Percentiles rank a stretch among this genome's conserved stretches.
These are phyloP conservation scores for Rhodotorula sp. DNA, from an alignment of 1,284 basidiomycete genomes.

Conservation along the genomic window DNA sequence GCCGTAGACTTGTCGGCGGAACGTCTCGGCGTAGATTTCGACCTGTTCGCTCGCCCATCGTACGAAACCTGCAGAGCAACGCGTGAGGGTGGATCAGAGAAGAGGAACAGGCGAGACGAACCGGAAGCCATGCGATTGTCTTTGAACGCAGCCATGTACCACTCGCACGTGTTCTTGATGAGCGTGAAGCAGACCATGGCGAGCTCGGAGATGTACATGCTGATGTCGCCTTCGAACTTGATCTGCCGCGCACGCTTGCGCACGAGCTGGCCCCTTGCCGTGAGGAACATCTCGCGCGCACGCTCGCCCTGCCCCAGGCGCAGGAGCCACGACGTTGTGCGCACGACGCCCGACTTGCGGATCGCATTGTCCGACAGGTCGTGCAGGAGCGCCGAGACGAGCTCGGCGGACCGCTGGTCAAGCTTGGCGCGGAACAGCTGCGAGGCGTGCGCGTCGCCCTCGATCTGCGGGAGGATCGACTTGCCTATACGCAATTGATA, in stretches of 20 bases:
- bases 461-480: slow-evolving; percentile 37
- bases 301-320: slow-evolving; percentile 75
- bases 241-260: slow-evolving; percentile 77
- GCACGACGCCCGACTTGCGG: slow-evolving; percentile 73
- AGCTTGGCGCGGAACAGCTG: slow-evolving; percentile 58
- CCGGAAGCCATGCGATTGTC: slow-evolving; percentile 91
- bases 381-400: slow-evolving; percentile 70
- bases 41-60: slow-evolving; percentile 91
- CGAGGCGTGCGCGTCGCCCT: slow-evolving; percentile 53
- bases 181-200: slow-evolving; percentile 81
- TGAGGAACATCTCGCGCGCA: slow-evolving; percentile 79
- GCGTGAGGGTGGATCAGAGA: neutral
- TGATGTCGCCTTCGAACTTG: slow-evolving; percentile 86
- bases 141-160: slow-evolving; percentile 94
- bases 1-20: slow-evolving; percentile 86
- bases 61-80: slow-evolving; percentile 68
- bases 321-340: slow-evolving; percentile 69
- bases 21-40: slow-evolving; percentile 78
- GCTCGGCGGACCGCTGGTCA: slow-evolving; percentile 65
- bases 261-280: slow-evolving; percentile 74
- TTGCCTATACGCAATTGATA: slow-evolving; percentile 20
- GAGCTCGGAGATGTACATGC: slow-evolving; percentile 72
- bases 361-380: slow-evolving; percentile 73
- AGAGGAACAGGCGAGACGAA: slow-evolving; percentile 53
- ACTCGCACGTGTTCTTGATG: slow-evolving; percentile 94